Evolutionary conservation across 495 filamentous ascomycete species (phyloP).

Genomic region (Barbatosphaeria neglecta): DNA sequence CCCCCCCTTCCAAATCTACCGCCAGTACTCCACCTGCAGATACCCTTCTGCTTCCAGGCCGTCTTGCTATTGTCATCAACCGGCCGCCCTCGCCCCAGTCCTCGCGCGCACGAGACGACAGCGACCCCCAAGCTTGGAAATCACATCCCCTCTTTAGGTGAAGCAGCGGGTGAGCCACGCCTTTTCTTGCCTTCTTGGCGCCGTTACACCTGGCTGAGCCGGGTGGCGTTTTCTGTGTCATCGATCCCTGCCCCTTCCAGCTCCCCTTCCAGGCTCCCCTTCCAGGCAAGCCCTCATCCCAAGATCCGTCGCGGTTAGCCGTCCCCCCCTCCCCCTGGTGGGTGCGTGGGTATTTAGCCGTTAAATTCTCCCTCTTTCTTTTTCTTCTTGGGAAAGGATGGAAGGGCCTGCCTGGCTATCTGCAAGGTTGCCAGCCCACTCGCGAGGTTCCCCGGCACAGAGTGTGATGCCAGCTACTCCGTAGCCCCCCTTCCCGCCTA

Average conservation of each 20-base stretch:
- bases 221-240: neutral
- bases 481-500: neutral
- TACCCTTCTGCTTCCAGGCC: too few relatives aligned
- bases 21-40: too few relatives aligned
- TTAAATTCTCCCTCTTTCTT: neutral
- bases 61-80: too few relatives aligned
- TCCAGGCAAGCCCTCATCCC: neutral
- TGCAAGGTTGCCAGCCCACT: neutral
- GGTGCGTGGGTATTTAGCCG: conserved; percentile 1
- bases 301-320: neutral
- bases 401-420: neutral
- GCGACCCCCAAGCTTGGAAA: neutral
- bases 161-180: neutral
- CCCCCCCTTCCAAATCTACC: too few relatives aligned
- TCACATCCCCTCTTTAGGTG: neutral
- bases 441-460: neutral
- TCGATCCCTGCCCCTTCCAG: neutral
- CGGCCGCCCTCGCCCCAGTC: neutral
- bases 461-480: neutral
- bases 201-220: neutral
- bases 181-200: neutral
- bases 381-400: neutral
- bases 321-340: neutral
- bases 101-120: neutral
- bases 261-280: neutral